Conservation (phyloP, 2,329 filamentous ascomycete species). For the Colletotrichum noveboracense region DNA sequence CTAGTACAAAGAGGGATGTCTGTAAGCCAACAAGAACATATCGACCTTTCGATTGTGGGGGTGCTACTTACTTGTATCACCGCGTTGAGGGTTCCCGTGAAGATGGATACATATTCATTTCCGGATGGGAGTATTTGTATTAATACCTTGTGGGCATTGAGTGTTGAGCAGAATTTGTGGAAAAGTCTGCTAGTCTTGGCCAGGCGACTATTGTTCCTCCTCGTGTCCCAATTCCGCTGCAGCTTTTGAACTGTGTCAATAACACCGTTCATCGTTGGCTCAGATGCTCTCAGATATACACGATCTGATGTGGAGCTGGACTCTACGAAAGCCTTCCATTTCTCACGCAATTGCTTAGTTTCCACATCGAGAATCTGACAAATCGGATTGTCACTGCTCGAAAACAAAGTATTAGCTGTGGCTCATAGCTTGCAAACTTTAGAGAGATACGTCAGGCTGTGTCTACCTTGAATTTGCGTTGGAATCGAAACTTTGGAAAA, state of each 20-base stretch:
- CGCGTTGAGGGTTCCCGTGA: constrained; percentile 29
- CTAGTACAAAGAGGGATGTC: background rate
- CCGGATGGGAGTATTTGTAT: constrained; percentile 31
- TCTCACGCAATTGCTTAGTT: constrained; percentile 8
- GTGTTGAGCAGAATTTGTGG: constrained; percentile 28
- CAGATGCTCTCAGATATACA: background rate
- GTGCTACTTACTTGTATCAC: constrained; percentile 24
- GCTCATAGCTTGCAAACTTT: no score
- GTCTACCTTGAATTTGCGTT: no score
- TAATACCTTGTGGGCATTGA: constrained; percentile 28
- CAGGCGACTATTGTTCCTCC: background rate
- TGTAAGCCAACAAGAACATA: no score
- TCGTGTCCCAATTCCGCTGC: background rate
- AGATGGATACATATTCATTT: constrained; percentile 33
- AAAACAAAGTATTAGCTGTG: no score
- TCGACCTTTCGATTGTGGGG: no score
- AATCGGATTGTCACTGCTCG: background rate
- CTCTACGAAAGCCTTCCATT: constrained; percentile 17
- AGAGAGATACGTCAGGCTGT: no score
- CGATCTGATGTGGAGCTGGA: constrained; percentile 11
- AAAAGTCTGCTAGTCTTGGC: constrained; percentile 23
- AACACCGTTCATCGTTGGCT: constrained; percentile 17
- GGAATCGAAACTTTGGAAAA: no score
- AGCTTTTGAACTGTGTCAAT: constrained; percentile 7
- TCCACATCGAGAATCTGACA: constrained; percentile 12